Evolutionary conservation across 2,329 filamentous ascomycete species (phyloP), one percentile per base, ranked within the genome.

Genomic region (Paraphoma chrysanthemicola): DNA sequence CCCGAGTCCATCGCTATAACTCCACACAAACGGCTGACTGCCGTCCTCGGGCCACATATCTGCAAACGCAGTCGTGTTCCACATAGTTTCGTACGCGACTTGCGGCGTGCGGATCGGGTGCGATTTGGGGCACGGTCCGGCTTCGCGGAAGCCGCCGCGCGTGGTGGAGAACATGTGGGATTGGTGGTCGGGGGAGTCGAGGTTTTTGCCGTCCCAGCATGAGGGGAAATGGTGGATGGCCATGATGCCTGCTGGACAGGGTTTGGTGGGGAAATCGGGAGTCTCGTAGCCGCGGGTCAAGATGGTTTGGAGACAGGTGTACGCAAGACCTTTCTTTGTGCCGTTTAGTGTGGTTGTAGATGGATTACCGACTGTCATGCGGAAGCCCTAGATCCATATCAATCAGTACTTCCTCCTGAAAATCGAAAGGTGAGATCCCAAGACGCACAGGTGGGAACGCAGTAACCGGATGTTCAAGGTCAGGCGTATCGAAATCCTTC

Each of bases 111-210:
- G 65, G 29, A 74, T 59, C 2, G 71, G 70, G 29, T 74, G 71
- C 5, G 66, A 67, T 2, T 54, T 44, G 1, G 71, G 71, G 18
- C 71, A 74, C 1, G 68, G 57, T 1, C 60, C 63, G 1, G 67
- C 66, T 30, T 57, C 55, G 5, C 45, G 48, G 59, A 72, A 72
- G 8, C 51, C 59, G 11, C 66, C 69, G 36, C 59, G 56, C 5
- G 53, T 59, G 2, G 60, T 67, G 28, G 45, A 51, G 59, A 58
- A 71, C 66, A 74, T 71, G 63, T 81, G 87, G 61, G 79, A 79
- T 75, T 81, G 82, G 77, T 88, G 86, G 72, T 88, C 81, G 1
- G 70, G 55, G 12, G 81, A 82, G 63, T 85, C 83, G 4, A 79
- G 50, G 66, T 82, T 81, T 63, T 76, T 77, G 53, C 81, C 81